Conservation (phyloP, 345 rosid genomes). For the Eucalyptus curtisii region DNA sequence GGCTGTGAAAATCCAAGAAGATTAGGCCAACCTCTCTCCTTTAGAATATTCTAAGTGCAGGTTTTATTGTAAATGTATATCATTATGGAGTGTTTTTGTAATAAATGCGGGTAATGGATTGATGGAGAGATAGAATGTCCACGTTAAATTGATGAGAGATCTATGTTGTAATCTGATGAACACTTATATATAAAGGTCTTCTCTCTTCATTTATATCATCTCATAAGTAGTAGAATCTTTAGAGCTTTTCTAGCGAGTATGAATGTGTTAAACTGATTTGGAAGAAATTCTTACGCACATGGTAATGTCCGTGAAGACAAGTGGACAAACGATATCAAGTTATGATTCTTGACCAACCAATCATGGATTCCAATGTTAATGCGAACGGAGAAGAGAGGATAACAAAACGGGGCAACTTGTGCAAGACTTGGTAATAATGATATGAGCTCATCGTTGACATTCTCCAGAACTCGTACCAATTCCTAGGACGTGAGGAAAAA, state of each 20-base stretch:
- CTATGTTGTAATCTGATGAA: no score
- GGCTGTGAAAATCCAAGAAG: no score
- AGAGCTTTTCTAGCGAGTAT: neutral
- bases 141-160: neutral
- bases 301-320: neutral
- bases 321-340: neutral
- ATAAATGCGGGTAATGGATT: neutral
- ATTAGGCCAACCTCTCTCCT: no score
- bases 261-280: no score
- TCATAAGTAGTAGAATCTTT: neutral
- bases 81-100: no score
- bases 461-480: neutral
- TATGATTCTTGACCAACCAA: neutral
- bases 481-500: neutral
- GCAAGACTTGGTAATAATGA: neutral
- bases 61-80: no score
- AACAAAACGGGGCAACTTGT: neutral
- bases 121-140: neutral
- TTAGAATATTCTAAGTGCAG: no score
- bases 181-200: no score
- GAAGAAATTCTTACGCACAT: no score
- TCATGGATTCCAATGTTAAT: neutral
- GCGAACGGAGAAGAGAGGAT: neutral
- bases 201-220: neutral
- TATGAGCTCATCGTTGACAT: neutral